Evolutionary conservation across 257 asterid genomes (phyloP), one percentile per base, ranked within the genome.

Genomic region (Verbascum thapsus): DNA sequence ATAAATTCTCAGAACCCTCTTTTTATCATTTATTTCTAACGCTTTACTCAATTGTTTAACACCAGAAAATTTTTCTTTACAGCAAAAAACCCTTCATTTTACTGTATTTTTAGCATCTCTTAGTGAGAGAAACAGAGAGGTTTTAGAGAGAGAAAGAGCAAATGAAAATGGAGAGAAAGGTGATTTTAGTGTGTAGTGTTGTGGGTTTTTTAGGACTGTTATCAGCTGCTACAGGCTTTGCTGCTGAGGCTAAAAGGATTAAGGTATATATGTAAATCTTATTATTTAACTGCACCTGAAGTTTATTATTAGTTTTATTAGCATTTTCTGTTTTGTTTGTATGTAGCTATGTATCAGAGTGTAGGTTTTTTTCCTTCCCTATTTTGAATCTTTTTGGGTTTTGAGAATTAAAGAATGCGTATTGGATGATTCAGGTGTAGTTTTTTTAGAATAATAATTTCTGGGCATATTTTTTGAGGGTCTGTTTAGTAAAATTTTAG

Each of bases 221-320:
- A 8, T 84, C 91, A 70, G 95, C 87, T 67, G 88, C 78, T 18
- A 72, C 87, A 2, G 96, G 84, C 63, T 86, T 88, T 70, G 95
- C 90, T 56, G 95, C 96, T 5, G 94, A 86, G 69, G 87, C 82
- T 67, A 86, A 73, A 63, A 77, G 87, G 82, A 76, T 80, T 66
- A 89, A 84, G 95, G 96, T 89, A 66, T 10, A 26, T 26, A 26
- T 26, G 32, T 26, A 5, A 26, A 26, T 26, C 32, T 1, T 1
- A 26, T 26, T 5, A 26, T 26, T n/a, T 26, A 26, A 26, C 32
- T 26, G 5, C 5, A 26, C 32, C 32, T 26, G 32, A 5, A 26
- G 32, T 26, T 26, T 26, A 26, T 26, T 26, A 26, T 26, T 26
- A 26, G 5, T 26, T 26, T 26, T 1, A 26, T 26, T 26, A 26